Conservation (phyloP, 768 basidiomycete species). For the Leccinum incarnatum region DNA sequence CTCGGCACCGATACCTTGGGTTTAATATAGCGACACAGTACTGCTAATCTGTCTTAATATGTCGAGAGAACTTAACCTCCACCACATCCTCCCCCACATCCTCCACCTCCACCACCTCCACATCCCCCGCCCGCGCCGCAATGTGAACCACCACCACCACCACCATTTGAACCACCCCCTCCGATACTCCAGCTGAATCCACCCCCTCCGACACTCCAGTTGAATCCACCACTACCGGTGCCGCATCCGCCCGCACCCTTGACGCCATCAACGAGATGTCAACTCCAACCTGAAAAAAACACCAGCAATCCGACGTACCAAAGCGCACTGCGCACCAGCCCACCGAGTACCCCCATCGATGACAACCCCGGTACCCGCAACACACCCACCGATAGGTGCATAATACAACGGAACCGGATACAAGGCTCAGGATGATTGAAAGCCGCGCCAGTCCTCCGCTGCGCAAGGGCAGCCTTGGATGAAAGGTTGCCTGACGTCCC, state of each 20-base stretch:
- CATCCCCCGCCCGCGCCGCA: neutral
- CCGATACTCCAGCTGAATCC: no score
- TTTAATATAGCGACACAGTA: no score
- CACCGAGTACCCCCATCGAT: neutral
- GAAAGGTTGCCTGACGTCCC: no score
- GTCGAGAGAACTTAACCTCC: neutral
- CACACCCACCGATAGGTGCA: no score
- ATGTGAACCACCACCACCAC: no score
- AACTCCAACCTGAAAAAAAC: neutral
- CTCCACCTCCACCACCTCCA: neutral
- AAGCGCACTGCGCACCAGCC: neutral
- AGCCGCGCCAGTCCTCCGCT: no score
- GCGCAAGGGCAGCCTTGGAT: no score
- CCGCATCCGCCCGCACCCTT: neutral
- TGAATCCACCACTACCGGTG: no score
- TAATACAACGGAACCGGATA: no score
- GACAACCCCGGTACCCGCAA: neutral
- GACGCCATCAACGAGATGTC: neutral
- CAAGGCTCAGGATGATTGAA: no score
- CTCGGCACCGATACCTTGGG: no score
- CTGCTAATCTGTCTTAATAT: neutral
- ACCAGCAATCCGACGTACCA: neutral
- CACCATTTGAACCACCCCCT: neutral
- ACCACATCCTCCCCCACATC: neutral
- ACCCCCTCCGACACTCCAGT: no score